A percentile compares a stretch with the other conserved stretches of the same genome.
These are phyloP conservation scores for Scytalidium sp. DNA, from an alignment of 2,329 filamentous ascomycete species.

Conservation along the genomic window DNA sequence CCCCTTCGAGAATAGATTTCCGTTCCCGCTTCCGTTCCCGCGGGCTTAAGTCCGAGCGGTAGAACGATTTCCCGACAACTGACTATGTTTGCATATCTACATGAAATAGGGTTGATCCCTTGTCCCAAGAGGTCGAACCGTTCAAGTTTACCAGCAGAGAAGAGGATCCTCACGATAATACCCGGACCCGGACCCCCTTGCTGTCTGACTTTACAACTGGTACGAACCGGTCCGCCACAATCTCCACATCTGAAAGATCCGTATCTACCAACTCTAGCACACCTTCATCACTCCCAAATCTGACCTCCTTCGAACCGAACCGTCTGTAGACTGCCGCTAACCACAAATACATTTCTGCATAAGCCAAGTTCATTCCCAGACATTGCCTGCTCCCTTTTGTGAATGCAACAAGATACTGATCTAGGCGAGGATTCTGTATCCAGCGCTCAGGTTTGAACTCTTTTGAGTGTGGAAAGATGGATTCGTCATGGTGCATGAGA, in stretches of 20 bases:
- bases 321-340: slow-evolving; percentile 15
- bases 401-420: slow-evolving; percentile 19
- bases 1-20: too few relatives aligned
- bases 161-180: too few relatives aligned
- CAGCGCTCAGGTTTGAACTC: slow-evolving; percentile 16
- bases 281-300: slow-evolving; percentile 7
- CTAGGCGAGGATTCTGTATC: slow-evolving; percentile 22
- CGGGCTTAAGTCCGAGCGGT: too few relatives aligned
- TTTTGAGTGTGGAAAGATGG: slow-evolving; percentile 12
- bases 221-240: slow-evolving; percentile 15
- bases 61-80: too few relatives aligned
- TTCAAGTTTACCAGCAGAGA: too few relatives aligned
- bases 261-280: slow-evolving; percentile 14
- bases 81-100: too few relatives aligned
- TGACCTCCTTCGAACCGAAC: slow-evolving; percentile 9
- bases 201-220: slow-evolving; percentile 7
- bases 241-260: slow-evolving; percentile 12
- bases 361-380: slow-evolving; percentile 21
- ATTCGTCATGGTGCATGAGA: slow-evolving; percentile 15
- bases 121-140: too few relatives aligned
- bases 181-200: slow-evolving; percentile 15
- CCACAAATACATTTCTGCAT: slow-evolving; percentile 16
- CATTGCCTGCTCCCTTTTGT: slow-evolving; percentile 17
- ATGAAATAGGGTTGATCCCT: too few relatives aligned
- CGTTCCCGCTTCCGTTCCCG: too few relatives aligned